Base-by-base conservation (phyloP, 495 filamentous ascomycete genomes). In the Neurospora sp. region DNA sequence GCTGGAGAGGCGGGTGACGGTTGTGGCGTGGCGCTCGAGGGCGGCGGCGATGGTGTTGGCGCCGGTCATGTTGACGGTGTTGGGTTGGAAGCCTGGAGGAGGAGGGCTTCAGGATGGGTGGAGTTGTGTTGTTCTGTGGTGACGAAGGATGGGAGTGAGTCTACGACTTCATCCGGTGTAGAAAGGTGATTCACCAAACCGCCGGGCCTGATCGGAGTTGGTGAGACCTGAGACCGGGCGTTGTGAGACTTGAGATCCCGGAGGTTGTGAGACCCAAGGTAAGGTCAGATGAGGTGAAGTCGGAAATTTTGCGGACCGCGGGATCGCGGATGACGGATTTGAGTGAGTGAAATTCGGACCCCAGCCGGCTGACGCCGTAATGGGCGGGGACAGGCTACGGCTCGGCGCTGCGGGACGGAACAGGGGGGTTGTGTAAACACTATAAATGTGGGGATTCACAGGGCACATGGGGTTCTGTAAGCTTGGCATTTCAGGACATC, bases 1-100 rank as follows among this genome's bases (percentile, higher is more conserved):
- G 2, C 20, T 10, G 16, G 72, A 39, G 31, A 74, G 42, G 14
- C 69, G 23, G 37, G 69, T n/a, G n/a, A 74, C 69, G 35, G 41
- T 41, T 0, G 35, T 31, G 35, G 38, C n/a, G 69, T 74, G 72
- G 90, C 84, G 39, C 85, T 88, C 80, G 81, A 89, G 90, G 82
- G 88, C 90, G 40, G 79, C 73, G 71, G 86, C 83, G 18, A 92
- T 87, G 12, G 80, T 77, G 7, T 82, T 72, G 31, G 90, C 79
- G 72, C 54, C 27, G 12, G 54, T 66, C 54, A 62, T 62, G 23
- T 5, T 31, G 31, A 31, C 27, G 27, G 27, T 31, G 27, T 31
- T 31, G n/a, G n/a, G n/a, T n/a, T n/a, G n/a, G n/a, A n/a, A n/a
- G n/a, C n/a, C n/a, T n/a, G n/a, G 27, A 31, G 27, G 14, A 16